phyloP scores from a whole-genome alignment of 495 filamentous ascomycete species.

The Aspergillus heteromorphus region DNA sequence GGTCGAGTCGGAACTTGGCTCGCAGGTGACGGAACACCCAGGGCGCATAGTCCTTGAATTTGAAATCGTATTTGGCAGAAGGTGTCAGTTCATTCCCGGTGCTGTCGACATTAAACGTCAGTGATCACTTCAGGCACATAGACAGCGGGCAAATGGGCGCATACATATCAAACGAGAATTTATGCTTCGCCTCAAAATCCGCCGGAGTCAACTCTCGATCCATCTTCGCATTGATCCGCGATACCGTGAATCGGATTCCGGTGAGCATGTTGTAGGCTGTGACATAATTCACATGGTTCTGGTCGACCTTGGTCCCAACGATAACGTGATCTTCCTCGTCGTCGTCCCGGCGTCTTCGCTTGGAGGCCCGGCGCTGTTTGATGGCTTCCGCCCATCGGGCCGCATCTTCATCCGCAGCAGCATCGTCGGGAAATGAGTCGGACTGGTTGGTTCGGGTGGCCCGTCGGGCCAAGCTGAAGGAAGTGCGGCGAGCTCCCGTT shows the following conservation, averaged over 20 bases:
- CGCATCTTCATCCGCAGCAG: slow-evolving; percentile 83
- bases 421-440: slow-evolving; percentile 75
- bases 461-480: slow-evolving; percentile 71
- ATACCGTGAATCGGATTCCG: slow-evolving; percentile 94
- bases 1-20: slow-evolving; percentile 83
- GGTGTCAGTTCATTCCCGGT: slow-evolving; percentile 96
- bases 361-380: slow-evolving; percentile 81
- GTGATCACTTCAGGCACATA: slow-evolving; percentile 1
- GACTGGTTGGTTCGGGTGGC: slow-evolving; percentile 81
- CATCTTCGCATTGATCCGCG: slow-evolving; percentile 93
- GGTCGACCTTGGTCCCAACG: slow-evolving; percentile 97
- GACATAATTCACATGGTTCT: slow-evolving; percentile 95
- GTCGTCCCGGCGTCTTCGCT: slow-evolving; percentile 72
- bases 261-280: slow-evolving; percentile 99
- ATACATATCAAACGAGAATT: slow-evolving; percentile 98
- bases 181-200: slow-evolving; percentile 89
- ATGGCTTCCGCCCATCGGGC: slow-evolving; percentile 89
- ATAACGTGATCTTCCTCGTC: slow-evolving; percentile 91
- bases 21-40: slow-evolving; percentile 97
- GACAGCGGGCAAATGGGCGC: slow-evolving; percentile 16
- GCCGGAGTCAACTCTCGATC: slow-evolving; percentile 80
- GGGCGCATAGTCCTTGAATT: slow-evolving; percentile 99
- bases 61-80: slow-evolving; percentile 99
- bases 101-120: slow-evolving; percentile 37
- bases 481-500: slow-evolving; percentile 63